These are phyloP conservation scores for Podospora anserina DNA, from an alignment of 495 filamentous ascomycete genomes.

Conservation along the genomic window DNA sequence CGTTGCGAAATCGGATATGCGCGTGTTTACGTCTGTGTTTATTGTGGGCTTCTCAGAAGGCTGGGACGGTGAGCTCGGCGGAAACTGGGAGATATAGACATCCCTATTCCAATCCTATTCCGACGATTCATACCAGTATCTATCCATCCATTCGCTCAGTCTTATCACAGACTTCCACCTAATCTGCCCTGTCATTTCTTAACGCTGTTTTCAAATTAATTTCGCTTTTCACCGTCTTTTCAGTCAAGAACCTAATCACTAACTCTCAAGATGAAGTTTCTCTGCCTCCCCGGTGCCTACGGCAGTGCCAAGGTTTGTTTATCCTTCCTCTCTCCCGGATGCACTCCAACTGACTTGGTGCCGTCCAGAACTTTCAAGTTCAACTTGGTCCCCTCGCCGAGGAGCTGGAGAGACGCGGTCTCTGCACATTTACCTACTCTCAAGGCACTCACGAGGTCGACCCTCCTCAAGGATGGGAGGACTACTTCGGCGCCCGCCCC, in stretches of 20 bases:
- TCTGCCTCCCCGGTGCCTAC: slow-evolving; percentile 22
- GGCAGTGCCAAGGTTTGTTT: slow-evolving; percentile 41
- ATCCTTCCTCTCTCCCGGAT: not conserved
- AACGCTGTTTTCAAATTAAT: not conserved
- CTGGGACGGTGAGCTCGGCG: not conserved
- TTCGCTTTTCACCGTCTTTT: not conserved
- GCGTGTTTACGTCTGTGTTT: not conserved
- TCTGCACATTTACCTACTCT: slow-evolving; percentile 47
- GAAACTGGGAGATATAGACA: not conserved
- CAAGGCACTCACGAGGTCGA: slow-evolving; percentile 45
- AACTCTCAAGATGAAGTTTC: slow-evolving; percentile 19
- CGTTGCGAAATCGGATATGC: not conserved
- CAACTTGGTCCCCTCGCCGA: slow-evolving; percentile 51
- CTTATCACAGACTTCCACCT: not conserved
- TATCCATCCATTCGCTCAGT: not conserved
- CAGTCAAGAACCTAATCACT: not conserved
- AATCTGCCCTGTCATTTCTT: not conserved
- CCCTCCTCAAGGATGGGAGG: slow-evolving; percentile 48
- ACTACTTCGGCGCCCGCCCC: slow-evolving; percentile 53
- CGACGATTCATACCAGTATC: not conserved
- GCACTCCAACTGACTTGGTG: not conserved
- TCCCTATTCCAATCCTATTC: not conserved
- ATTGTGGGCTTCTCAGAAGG: not conserved
- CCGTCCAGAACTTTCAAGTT: slow-evolving; percentile 49
- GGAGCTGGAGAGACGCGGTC: slow-evolving; percentile 41